Evolutionary conservation across 495 filamentous ascomycete genomes (phyloP), one percentile per base, ranked within the genome.

Genomic region (Aspergillus affinis): DNA sequence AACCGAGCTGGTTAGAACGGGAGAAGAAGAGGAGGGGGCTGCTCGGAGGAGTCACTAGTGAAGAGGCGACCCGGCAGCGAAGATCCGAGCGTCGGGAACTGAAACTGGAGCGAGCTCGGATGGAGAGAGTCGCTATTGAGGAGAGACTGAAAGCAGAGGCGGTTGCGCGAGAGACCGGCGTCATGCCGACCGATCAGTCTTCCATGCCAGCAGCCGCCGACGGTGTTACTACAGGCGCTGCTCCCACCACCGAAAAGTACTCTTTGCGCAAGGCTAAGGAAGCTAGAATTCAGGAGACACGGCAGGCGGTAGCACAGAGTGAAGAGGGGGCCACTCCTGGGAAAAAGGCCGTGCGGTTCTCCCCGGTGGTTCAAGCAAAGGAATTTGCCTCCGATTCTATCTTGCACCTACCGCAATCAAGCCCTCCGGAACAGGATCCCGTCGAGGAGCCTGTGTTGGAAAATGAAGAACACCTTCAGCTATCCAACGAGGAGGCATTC

Each of bases 381-480:
- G 81, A 83, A 17, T 82, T 82, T 57, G 66, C 77, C 26, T 70
- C 76, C 21, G 70, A 73, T 29, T 81, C 84, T 7, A 76, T 76
- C 30, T 1, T 62, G 23, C 61, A 63, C 8, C 36, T 60, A n/a
- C 55, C 66, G 8, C 65, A 67, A 18, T 30, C 54, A 4, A 12
- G 53, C 18, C 51, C 52, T 6, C 61, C 65, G 75, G 75, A 59
- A 67, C 73, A 29, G 51, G 69, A 68, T 48, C 15, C 59, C 15
- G 61, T 67, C 26, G 70, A 69, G 27, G 65, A 70, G 30, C 36
- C 59, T 29, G 41, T 54, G 0, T 76, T 96, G 46, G 64, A 81
- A 50, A 86, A 97, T 68, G 85, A 92, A 75, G 94, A 99, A 62
- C 92, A 96, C 66, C 86, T 96, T 30, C 94, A 99, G 68, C 78